These are phyloP conservation scores for Nosema granulosis DNA, from an alignment of 371 early-diverging fungal species.

Conservation along the genomic window DNA sequence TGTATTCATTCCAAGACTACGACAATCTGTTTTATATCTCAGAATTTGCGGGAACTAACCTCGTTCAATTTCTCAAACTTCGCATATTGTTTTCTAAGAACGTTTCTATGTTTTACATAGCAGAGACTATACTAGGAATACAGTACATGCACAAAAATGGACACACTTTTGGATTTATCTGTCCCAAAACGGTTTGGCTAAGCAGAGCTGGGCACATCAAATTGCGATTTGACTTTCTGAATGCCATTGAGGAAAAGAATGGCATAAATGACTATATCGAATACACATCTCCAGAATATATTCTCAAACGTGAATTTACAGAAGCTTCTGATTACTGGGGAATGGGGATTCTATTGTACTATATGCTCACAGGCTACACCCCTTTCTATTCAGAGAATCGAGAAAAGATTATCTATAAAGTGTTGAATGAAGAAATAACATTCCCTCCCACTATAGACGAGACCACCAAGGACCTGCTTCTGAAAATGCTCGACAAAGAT, in stretches of 20 bases:
- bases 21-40: conserved; percentile 53
- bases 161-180: conserved; percentile 86
- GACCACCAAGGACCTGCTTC: conserved; percentile 78
- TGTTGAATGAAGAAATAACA: conserved; percentile 75
- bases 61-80: conserved; percentile 29
- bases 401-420: conserved; percentile 69
- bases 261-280: conserved; percentile 42
- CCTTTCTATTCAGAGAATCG: conserved; percentile 47
- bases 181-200: conserved; percentile 72
- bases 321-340: conserved; percentile 57
- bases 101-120: conserved; percentile 81
- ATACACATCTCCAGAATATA: conserved; percentile 53
- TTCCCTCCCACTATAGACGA: conserved; percentile 84
- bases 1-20: conserved; percentile 60
- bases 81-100: conserved; percentile 70
- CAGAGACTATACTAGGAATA: conserved; percentile 82
- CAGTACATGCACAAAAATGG: conserved; percentile 82
- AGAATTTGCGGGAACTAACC: conserved; percentile 45
- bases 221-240: conserved; percentile 56
- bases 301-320: background rate
- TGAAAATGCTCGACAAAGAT: conserved; percentile 77
- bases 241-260: conserved; percentile 20
- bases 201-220: conserved; percentile 58
- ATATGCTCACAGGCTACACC: conserved; percentile 48
- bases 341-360: conserved; percentile 59